These are phyloP conservation scores for Metrosideros polymorpha DNA, from an alignment of 441 rosid genomes.

Conservation along the genomic window DNA sequence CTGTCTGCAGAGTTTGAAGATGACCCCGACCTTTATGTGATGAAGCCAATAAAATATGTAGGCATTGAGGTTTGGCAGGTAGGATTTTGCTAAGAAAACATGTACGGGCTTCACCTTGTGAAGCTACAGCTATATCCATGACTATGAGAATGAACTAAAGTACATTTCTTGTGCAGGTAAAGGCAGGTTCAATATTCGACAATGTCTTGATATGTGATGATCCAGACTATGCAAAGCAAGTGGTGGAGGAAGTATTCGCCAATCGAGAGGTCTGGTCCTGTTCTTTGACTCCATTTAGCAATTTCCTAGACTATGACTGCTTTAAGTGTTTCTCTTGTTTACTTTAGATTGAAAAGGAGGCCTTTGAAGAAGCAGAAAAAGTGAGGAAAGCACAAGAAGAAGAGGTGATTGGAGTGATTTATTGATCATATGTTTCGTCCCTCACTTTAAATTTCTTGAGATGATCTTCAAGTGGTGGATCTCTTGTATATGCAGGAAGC, in stretches of 20 bases:
- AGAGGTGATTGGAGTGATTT: constrained; percentile 2
- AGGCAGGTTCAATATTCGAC: constrained; percentile 16
- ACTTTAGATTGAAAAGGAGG: constrained; percentile 13
- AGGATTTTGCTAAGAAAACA: not conserved
- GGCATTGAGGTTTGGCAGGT: constrained; percentile 17
- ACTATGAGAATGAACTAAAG: not conserved
- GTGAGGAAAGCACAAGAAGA: constrained; percentile 16
- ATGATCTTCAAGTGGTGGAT: not conserved
- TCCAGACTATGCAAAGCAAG: constrained; percentile 19
- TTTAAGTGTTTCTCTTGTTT: not conserved
- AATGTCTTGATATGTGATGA: constrained; percentile 10
- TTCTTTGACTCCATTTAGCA: not conserved
- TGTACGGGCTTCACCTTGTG: not conserved
- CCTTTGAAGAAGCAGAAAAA: constrained; percentile 23
- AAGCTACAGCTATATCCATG: not conserved
- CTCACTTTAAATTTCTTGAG: not conserved
- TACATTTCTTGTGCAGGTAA: constrained; percentile 4
- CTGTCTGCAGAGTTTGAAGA: constrained; percentile 76
- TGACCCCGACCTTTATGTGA: constrained; percentile 89
- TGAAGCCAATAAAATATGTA: constrained; percentile 23
- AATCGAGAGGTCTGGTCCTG: constrained; percentile 13
- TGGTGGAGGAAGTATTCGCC: constrained; percentile 14
- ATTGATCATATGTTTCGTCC: not conserved
- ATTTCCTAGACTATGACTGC: not conserved
- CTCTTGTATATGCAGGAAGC: constrained; percentile 5